Conservation (phyloP, 495 filamentous ascomycete genomes). For the Polyplosphaeria fusca region DNA sequence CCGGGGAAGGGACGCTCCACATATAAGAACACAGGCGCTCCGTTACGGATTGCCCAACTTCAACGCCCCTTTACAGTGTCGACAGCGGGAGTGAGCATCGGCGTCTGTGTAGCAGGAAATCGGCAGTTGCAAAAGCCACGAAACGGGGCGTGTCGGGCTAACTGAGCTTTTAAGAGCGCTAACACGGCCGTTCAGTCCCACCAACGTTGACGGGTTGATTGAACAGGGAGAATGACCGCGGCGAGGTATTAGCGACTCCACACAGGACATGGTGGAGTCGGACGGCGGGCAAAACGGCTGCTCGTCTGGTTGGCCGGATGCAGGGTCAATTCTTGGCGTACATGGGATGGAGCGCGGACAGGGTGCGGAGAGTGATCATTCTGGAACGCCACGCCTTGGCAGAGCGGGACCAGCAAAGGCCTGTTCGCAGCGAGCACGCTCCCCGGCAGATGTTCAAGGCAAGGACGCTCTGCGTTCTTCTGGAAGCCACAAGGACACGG, state of each 20-base stretch:
- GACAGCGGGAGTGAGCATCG: neutral
- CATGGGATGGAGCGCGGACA: constrained; percentile 12
- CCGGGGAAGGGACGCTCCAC: constrained; percentile 13
- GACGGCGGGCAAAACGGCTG: constrained; percentile 6
- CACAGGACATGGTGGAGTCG: neutral
- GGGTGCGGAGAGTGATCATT: constrained; percentile 1
- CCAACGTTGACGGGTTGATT: neutral
- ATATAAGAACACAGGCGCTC: constrained; percentile 10
- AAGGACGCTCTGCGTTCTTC: neutral
- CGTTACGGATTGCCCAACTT: constrained; percentile 4
- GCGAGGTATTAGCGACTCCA: constrained; percentile 8
- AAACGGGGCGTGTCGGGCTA: neutral
- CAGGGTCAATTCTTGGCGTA: constrained; percentile 14
- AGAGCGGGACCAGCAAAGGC: constrained; percentile 7
- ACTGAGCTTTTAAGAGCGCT: neutral
- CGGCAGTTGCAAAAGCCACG: neutral
- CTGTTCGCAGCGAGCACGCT: neutral
- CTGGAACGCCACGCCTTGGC: constrained; percentile 8
- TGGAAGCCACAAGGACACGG: neutral
- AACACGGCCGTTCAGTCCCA: neutral
- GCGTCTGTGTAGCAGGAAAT: neutral
- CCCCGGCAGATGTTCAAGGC: constrained; percentile 16
- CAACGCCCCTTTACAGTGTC: neutral
- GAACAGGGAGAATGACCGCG: neutral
- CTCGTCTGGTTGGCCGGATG: neutral